Conservation (phyloP, 768 basidiomycete genomes). For the Boletus reticulatus region DNA sequence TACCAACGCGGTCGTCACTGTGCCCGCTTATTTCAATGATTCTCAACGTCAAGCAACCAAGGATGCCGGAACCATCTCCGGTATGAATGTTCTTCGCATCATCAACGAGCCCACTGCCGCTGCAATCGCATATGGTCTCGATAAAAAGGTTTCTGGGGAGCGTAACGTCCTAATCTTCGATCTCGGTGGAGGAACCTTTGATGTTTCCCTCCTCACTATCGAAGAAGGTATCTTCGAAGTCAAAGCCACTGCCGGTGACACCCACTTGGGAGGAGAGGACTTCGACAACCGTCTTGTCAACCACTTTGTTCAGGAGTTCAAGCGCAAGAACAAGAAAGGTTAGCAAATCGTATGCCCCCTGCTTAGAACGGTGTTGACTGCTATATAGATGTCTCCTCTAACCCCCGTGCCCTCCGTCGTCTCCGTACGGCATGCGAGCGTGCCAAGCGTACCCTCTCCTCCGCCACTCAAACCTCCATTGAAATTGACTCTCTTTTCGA, state of each 20-base stretch:
- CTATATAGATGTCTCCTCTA: conserved; percentile 72
- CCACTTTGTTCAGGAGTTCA: conserved; percentile 96
- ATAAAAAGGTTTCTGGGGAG: conserved; percentile 88
- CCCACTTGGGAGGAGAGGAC: conserved; percentile 97
- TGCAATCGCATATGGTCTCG: conserved; percentile 97
- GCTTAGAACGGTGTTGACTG: conserved; percentile 5
- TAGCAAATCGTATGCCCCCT: conserved; percentile 10
- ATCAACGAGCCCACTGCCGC: conserved; percentile 99
- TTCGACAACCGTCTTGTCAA: conserved; percentile 98
- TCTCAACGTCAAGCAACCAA: conserved; percentile 98
- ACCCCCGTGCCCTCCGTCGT: conserved; percentile 94
- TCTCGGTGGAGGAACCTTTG: conserved; percentile 97
- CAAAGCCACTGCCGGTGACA: conserved; percentile 97
- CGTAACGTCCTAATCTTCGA: conserved; percentile 98
- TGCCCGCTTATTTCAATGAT: conserved; percentile 99
- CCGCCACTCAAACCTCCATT: conserved; percentile 93
- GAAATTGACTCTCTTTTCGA: conserved; percentile 98
- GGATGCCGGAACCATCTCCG: conserved; percentile 93
- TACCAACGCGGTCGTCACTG: conserved; percentile 91
- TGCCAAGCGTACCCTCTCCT: conserved; percentile 97
- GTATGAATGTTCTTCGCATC: conserved; percentile 94
- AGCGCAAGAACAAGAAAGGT: conserved; percentile 97
- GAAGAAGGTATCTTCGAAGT: conserved; percentile 99
- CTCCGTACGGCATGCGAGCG: conserved; percentile 98
- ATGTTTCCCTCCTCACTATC: conserved; percentile 94